Conservation (phyloP, 2,329 filamentous ascomycete genomes). For the Beauveria asiatica region DNA sequence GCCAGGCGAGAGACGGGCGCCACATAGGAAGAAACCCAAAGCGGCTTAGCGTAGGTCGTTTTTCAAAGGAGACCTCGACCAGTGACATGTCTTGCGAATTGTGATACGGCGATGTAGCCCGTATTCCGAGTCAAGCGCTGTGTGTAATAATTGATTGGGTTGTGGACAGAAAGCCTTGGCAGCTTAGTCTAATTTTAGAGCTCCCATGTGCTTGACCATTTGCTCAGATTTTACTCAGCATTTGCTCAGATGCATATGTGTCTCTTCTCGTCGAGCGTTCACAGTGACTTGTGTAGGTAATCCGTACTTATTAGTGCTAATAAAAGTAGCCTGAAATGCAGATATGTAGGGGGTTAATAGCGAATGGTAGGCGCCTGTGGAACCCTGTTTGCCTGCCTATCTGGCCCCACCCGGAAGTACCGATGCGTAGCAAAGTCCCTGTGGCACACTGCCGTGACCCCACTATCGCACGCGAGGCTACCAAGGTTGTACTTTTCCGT, state of each 20-base stretch:
- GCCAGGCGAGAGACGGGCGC: background rate
- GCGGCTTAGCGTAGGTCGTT: background rate
- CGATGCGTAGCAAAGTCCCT: background rate
- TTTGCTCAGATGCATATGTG: background rate
- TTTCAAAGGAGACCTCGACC: background rate
- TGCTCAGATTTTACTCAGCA: too few species aligned
- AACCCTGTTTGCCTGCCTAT: background rate
- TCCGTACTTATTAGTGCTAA: too few species aligned
- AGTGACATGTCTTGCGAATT: background rate
- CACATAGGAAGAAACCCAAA: background rate
- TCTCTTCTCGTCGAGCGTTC: background rate
- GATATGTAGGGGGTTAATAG: background rate
- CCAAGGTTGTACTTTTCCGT: background rate
- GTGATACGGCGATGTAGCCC: background rate
- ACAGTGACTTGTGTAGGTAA: background rate
- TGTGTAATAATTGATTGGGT: background rate
- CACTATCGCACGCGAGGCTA: conserved; percentile 1
- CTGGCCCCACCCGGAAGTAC: too few species aligned
- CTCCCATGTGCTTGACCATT: too few species aligned
- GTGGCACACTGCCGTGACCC: background rate
- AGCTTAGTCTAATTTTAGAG: background rate
- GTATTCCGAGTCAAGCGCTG: background rate
- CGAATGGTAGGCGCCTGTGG: background rate
- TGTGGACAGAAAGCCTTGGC: background rate
- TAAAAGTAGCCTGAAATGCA: too few species aligned